Base-by-base conservation (phyloP, 2,329 filamentous ascomycete genomes). In the Dactylellina sp. region DNA sequence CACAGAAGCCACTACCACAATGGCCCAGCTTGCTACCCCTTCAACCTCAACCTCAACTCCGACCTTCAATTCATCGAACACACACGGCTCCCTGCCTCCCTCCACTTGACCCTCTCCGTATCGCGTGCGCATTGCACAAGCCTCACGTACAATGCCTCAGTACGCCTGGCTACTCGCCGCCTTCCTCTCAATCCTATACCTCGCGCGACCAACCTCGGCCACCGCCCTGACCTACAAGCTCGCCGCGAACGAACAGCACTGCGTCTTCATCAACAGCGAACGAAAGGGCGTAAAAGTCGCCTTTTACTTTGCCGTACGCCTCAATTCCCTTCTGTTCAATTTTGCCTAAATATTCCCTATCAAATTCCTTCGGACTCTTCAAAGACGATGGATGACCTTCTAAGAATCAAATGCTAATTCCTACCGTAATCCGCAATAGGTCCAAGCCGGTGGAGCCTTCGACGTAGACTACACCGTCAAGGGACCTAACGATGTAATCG, bases 381-480 rank as follows among this genome's bases (percentile, higher is more conserved):
- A n/a, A n/a, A n/a, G n/a, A n/a, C n/a, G n/a, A n/a, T n/a, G n/a
- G n/a, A n/a, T n/a, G n/a, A n/a, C n/a, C n/a, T n/a, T n/a, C n/a
- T n/a, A n/a, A n/a, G 35, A 70, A 40, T 18, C n/a, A 4, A 24
- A 46, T 18, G 32, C 37, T 62, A 32, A 32, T 32, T 32, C n/a
- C n/a, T n/a, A n/a, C n/a, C 28, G 28, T 32, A 9, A 32, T 32
- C 9, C 28, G 9, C 4, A 32, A 32, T 76, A 97, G 93, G 93
- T 97, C 50, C 95, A 99, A 96, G 94, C 93, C 7, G 95, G 95
- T 80, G 96, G 95, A 78, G 94, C 93, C 28, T 99, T 99, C 83
- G 95, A 99, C 84, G 87, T 99, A 82, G 93, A 98, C 82, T 99
- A 97, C 84, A 83, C 88, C 71, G 94, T 99, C 64, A 87, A 89